Base-by-base conservation (phyloP, 768 basidiomycete genomes). In the Leucocoprinus sp. region DNA sequence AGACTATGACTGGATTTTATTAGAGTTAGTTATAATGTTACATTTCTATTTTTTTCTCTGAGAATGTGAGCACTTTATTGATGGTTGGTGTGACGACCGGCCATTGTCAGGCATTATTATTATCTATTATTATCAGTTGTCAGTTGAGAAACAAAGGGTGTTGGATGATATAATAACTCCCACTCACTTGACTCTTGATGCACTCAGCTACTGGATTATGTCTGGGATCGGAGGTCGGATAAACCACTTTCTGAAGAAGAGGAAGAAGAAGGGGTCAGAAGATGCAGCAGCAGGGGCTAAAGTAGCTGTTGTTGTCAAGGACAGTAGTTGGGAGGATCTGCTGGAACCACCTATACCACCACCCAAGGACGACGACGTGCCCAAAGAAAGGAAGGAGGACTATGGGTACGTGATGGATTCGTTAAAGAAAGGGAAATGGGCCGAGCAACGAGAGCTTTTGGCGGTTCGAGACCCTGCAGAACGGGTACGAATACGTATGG, bases 1-100 rank as follows among this genome's bases (percentile, higher is more conserved):
- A 80, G 77, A 62, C 70, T 45, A 80, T 80, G 79, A 83, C 82
- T 54, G 82, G 82, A 22, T 84, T 76, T 58, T 70, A 57, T 51
- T 60, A 48, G 15, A 5, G 8, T 18, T 5, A 24, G 39, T 29
- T 42, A 33, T 46, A 48, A 48, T 48, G 46, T 40, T 48, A 34
- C 42, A 39, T 14, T 47, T 41, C 17, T 42, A 18, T 42, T 12
- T 60, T 59, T 61, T 60, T 53, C 53, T 60, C 50, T 52, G 51
- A 29, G 45, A 31, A 21, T 42, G n/a, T n/a, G n/a, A n/a, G n/a
- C n/a, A n/a, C n/a, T n/a, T n/a, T n/a, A n/a, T n/a, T n/a, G n/a
- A n/a, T n/a, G n/a, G n/a, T n/a, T n/a, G n/a, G n/a, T n/a, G n/a
- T n/a, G n/a, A n/a, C n/a, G n/a, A n/a, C n/a, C n/a, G n/a, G n/a